A percentile compares a stretch with the other conserved stretches of the same genome.
These are phyloP conservation scores for Cryptosporidium parvum DNA, from an alignment of 169 alveolate genomes.

Conservation along the genomic window DNA sequence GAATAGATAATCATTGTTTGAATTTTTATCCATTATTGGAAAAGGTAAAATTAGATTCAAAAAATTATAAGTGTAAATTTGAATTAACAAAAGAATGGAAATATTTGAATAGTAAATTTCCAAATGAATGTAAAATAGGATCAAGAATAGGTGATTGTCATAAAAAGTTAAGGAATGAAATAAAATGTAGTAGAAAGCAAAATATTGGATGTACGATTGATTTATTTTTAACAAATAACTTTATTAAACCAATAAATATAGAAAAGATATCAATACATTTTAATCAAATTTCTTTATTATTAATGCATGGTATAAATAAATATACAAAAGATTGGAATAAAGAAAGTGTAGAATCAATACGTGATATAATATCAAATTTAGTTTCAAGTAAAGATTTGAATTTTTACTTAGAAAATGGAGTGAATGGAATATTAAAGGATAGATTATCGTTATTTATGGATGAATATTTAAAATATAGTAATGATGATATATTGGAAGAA, in stretches of 20 bases:
- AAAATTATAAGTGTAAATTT: slow-evolving; percentile 74
- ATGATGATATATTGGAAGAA: background rate
- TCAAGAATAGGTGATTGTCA: slow-evolving; percentile 81
- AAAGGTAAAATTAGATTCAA: slow-evolving; percentile 51
- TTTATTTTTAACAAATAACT: slow-evolving; percentile 73
- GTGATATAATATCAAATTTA: slow-evolving; percentile 25
- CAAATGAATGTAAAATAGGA: slow-evolving; percentile 79
- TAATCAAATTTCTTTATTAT: slow-evolving; percentile 28
- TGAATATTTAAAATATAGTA: background rate
- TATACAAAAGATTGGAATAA: slow-evolving; percentile 23
- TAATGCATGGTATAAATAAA: slow-evolving; percentile 40
- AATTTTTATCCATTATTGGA: slow-evolving; percentile 79
- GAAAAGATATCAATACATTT: slow-evolving; percentile 11
- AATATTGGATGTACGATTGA: slow-evolving; percentile 59
- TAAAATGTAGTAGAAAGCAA: slow-evolving; percentile 52
- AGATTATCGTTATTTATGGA: slow-evolving; percentile 29
- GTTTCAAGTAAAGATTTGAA: slow-evolving; percentile 12
- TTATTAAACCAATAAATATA: slow-evolving; percentile 77
- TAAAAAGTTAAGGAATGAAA: slow-evolving; percentile 57
- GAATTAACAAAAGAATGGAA: slow-evolving; percentile 76
- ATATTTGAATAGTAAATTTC: slow-evolving; percentile 75
- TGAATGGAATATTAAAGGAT: slow-evolving; percentile 15
- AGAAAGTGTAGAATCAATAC: background rate
- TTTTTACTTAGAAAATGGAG: slow-evolving; percentile 23
- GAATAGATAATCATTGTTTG: slow-evolving; percentile 60